These are phyloP conservation scores for Colletotrichum sojae DNA, from an alignment of 2,329 filamentous ascomycete species.

Conservation along the genomic window DNA sequence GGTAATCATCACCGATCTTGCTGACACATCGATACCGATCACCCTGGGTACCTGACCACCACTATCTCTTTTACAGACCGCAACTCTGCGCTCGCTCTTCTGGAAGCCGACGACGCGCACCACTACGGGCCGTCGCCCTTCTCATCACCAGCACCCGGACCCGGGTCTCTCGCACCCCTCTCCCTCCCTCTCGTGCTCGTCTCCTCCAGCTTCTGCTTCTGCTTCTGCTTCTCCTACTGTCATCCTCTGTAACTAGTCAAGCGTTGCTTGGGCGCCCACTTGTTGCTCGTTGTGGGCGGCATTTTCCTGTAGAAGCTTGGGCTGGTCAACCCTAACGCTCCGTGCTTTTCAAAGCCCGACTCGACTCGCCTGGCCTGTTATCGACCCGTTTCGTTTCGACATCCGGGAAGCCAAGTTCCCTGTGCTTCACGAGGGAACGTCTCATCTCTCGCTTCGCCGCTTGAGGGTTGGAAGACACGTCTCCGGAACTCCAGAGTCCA, in stretches of 20 bases:
- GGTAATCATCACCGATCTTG: constrained; percentile 24
- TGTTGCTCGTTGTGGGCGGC: constrained; percentile 8
- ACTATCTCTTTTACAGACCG: constrained; percentile 23
- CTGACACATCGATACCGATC: constrained; percentile 11
- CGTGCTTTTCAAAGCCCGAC: constrained; percentile 24
- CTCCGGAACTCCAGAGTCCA: background rate
- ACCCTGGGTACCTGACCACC: background rate
- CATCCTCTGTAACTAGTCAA: constrained; percentile 17
- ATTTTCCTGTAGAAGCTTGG: constrained; percentile 21
- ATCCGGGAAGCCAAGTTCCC: background rate
- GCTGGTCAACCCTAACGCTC: constrained; percentile 33
- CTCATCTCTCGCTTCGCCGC: constrained; percentile 6
- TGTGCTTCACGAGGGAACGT: constrained; percentile 18
- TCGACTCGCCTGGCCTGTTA: background rate
- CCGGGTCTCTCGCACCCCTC: background rate
- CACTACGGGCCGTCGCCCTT: background rate
- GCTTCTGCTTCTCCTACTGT: constrained; percentile 7
- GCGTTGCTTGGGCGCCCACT: background rate
- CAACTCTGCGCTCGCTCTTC: constrained; percentile 26
- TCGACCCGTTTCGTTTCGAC: constrained; percentile 1
- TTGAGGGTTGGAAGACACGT: background rate
- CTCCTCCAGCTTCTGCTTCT: constrained; percentile 8
- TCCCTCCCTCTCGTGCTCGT: constrained; percentile 20
- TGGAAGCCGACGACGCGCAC: constrained; percentile 4
- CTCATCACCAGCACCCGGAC: background rate